phyloP scores from a whole-genome alignment of 2,329 filamentous ascomycete species.

The Chrysoporthe cubensis region DNA sequence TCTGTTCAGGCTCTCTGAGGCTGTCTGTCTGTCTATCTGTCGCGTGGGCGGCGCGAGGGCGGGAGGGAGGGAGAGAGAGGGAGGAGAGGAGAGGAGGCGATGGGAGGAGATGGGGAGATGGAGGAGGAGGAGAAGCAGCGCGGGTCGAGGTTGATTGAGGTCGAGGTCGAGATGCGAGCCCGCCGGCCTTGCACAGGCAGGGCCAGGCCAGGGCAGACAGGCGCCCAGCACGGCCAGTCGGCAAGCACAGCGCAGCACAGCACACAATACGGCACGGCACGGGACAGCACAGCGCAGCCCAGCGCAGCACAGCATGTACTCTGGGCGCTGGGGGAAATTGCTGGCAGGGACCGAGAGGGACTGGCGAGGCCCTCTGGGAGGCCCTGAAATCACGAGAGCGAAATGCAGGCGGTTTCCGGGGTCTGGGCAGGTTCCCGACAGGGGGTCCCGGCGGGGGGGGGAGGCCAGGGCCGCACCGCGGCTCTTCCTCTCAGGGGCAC shows the following conservation, averaged over 20 bases:
- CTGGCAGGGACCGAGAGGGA: background rate
- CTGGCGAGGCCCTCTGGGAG: background rate
- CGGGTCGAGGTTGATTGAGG: no score
- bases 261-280: no score
- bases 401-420: conserved; percentile 9
- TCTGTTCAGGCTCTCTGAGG: conserved; percentile 25
- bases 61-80: background rate
- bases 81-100: background rate
- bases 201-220: no score
- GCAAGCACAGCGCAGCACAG: no score
- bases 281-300: no score
- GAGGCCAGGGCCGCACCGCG: background rate
- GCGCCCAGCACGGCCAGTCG: no score
- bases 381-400: conserved; percentile 6
- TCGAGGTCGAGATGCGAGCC: no score
- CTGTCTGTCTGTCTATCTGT: background rate
- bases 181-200: no score
- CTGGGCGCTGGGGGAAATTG: conserved; percentile 1
- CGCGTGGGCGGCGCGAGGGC: background rate
- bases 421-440: background rate
- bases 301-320: no score
- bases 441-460: background rate
- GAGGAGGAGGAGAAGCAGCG: background rate
- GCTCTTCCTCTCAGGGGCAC: background rate
- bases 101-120: background rate